Percentiles rank a stretch among this genome's conserved stretches.
These are phyloP conservation scores for Malbranchea zuffiana DNA, from an alignment of 2,329 filamentous ascomycete genomes.

Conservation along the genomic window DNA sequence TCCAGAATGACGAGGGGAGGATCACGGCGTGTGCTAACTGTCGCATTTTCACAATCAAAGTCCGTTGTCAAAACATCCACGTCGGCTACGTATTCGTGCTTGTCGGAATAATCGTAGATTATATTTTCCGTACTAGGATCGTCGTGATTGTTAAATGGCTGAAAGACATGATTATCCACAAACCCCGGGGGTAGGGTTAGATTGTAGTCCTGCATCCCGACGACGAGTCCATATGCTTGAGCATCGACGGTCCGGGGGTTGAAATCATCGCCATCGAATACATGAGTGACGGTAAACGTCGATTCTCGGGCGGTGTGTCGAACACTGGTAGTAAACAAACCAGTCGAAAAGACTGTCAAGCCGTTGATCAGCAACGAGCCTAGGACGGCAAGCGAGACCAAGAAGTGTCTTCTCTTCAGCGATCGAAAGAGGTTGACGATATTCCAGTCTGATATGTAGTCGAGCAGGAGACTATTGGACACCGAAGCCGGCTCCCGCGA, in stretches of 20 bases:
- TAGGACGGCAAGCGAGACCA: slow-evolving; percentile 9
- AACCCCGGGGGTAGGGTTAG: background rate
- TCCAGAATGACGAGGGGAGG: too few relatives aligned
- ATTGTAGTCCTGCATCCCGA: background rate
- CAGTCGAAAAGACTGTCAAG: slow-evolving; percentile 3
- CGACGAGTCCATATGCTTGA: background rate
- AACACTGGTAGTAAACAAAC: background rate
- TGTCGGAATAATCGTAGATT: too few relatives aligned
- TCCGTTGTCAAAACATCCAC: too few relatives aligned
- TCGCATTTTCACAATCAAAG: too few relatives aligned
- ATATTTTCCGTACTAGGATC: too few relatives aligned
- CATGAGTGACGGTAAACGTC: background rate
- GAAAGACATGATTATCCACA: background rate
- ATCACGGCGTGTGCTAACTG: too few relatives aligned
- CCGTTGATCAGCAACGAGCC: slow-evolving; percentile 3
- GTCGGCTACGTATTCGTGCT: too few relatives aligned
- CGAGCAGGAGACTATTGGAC: slow-evolving; percentile 11
- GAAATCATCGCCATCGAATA: background rate
- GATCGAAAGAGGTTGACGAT: slow-evolving; percentile 9
- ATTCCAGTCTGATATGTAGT: slow-evolving; percentile 13
- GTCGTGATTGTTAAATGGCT: background rate
- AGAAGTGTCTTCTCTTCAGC: slow-evolving; percentile 9
- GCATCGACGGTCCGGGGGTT: background rate
- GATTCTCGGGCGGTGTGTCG: background rate
- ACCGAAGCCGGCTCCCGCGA: slow-evolving; percentile 3